Evolutionary conservation across 1,284 basidiomycete genomes (phyloP).

Genomic region (Marasmius tenuissimus): DNA sequence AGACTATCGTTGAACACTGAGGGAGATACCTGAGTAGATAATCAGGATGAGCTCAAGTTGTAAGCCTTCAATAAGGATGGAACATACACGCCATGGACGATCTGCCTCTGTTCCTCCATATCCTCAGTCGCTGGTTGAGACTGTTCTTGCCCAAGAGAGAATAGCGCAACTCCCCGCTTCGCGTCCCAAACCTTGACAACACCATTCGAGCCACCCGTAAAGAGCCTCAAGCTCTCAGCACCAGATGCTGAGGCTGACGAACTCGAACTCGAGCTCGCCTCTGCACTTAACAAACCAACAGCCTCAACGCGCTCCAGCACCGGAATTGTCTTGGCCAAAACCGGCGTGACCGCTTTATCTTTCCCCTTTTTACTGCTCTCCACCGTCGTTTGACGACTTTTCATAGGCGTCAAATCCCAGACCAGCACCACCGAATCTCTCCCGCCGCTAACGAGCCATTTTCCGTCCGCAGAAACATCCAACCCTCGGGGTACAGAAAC

Average conservation of each 20-base stretch:
- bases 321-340: constrained; percentile 81
- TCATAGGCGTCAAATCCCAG: constrained; percentile 71
- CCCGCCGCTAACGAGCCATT: constrained; percentile 86
- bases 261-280: constrained; percentile 45
- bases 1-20: constrained; percentile 66
- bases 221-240: constrained; percentile 58
- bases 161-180: constrained; percentile 61
- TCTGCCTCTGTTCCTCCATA: constrained; percentile 78
- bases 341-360: constrained; percentile 46
- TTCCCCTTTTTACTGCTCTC: constrained; percentile 54
- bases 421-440: constrained; percentile 88
- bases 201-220: constrained; percentile 89
- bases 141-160: constrained; percentile 57
- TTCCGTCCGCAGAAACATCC: constrained; percentile 81
- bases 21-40: constrained; percentile 61
- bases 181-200: constrained; percentile 84
- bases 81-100: constrained; percentile 69
- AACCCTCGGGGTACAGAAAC: constrained; percentile 89
- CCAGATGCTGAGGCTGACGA: constrained; percentile 41
- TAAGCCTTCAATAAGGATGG: constrained; percentile 14
- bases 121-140: constrained; percentile 44
- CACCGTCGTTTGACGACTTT: constrained; percentile 21
- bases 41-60: constrained; percentile 19
- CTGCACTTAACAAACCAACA: constrained; percentile 67
- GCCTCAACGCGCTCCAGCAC: constrained; percentile 87